Conservation (phyloP, 805 yeast species). For the Ogataea naganishii region DNA sequence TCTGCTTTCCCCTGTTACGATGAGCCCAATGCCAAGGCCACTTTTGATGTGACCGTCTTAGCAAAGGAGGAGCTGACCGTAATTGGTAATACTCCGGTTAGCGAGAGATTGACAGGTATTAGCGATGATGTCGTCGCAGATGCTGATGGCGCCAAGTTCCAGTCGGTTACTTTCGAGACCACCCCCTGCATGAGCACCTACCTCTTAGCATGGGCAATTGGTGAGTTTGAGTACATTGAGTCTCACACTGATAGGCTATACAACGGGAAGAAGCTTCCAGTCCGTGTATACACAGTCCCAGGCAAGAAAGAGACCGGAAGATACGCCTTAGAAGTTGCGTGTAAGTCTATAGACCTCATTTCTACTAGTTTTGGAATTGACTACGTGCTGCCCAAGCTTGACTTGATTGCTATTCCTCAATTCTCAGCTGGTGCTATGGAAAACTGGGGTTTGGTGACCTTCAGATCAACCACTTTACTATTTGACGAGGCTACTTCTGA, state of each 20-base stretch:
- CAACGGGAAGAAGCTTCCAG: slow-evolving; percentile 33
- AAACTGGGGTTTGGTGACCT: slow-evolving; percentile 78
- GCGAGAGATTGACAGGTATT: slow-evolving; percentile 11
- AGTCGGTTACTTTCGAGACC: slow-evolving; percentile 29
- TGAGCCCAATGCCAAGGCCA: slow-evolving; percentile 48
- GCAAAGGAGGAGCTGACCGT: slow-evolving; percentile 25
- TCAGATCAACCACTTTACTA: slow-evolving; percentile 49
- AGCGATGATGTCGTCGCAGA: slow-evolving; percentile 1
- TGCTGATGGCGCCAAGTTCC: slow-evolving; percentile 13
- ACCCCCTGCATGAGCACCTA: slow-evolving; percentile 51
- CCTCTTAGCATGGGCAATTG: slow-evolving; percentile 50
- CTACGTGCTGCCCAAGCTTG: slow-evolving; percentile 79
- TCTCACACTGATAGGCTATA: slow-evolving; percentile 30
- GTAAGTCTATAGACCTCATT: slow-evolving; percentile 41
- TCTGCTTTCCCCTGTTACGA: slow-evolving; percentile 52
- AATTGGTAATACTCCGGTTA: slow-evolving; percentile 40
- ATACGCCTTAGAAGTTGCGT: slow-evolving; percentile 39
- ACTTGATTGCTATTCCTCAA: slow-evolving; percentile 70
- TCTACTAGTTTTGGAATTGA: slow-evolving; percentile 37
- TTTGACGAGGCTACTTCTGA: slow-evolving; percentile 40
- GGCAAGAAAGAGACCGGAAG: slow-evolving; percentile 39
- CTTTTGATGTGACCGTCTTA: slow-evolving; percentile 37
- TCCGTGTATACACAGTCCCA: slow-evolving; percentile 43
- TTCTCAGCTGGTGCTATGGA: slow-evolving; percentile 88
- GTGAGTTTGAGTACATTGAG: slow-evolving; percentile 48